Percentiles rank a stretch among this genome's conserved stretches.
These are phyloP conservation scores for Oidiodendron maius DNA, from an alignment of 495 filamentous ascomycete species.

Conservation along the genomic window DNA sequence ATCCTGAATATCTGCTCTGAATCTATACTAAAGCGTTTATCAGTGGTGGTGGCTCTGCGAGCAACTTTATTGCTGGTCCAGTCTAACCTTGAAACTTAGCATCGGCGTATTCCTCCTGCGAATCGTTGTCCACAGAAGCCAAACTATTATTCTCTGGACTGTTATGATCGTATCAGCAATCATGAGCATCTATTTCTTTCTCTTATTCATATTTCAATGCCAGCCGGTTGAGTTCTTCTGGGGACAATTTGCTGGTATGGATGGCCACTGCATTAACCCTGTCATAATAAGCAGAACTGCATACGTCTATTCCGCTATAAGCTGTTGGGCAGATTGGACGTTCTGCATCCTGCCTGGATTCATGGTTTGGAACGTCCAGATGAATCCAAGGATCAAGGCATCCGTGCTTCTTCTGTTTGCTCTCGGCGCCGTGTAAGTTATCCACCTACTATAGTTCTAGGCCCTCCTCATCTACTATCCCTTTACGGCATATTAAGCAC, in stretches of 20 bases:
- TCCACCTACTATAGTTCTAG: too few species aligned
- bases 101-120: constrained; percentile 37
- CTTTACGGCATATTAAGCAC: too few species aligned
- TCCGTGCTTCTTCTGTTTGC: constrained; percentile 26
- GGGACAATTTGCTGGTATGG: constrained; percentile 16
- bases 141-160: constrained; percentile 28
- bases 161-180: constrained; percentile 20
- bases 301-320: constrained; percentile 25
- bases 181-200: constrained; percentile 29
- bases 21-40: too few species aligned
- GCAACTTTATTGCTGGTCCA: constrained; percentile 27
- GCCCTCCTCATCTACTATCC: too few species aligned
- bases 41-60: too few species aligned
- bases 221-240: constrained; percentile 31
- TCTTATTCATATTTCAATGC: constrained; percentile 39
- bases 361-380: constrained; percentile 25
- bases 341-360: constrained; percentile 28
- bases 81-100: constrained; percentile 29
- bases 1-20: too few species aligned
- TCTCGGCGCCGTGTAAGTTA: constrained; percentile 29
- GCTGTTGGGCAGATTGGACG: constrained; percentile 26
- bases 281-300: constrained; percentile 16
- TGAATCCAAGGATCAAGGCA: constrained; percentile 27
- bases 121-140: constrained; percentile 26
- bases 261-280: constrained; percentile 17